phyloP scores from a whole-genome alignment of 164 flowering plant genomes.

The Santalum album region DNA sequence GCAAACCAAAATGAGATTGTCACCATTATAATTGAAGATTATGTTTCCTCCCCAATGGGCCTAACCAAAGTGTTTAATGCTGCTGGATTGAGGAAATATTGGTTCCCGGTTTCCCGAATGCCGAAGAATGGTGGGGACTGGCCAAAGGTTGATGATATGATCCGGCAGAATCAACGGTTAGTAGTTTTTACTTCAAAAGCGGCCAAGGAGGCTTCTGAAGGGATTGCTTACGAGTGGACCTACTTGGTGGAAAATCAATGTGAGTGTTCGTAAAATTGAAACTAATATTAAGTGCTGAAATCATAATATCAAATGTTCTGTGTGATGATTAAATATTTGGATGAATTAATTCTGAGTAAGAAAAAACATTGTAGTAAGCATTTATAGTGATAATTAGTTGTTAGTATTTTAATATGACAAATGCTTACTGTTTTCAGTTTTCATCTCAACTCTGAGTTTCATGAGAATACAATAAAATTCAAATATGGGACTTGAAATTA shows the following conservation, averaged over 20 bases:
- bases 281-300: no score
- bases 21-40: conserved; percentile 75
- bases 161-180: conserved; percentile 59
- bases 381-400: no score
- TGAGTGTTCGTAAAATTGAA: conserved; percentile 22
- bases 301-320: no score
- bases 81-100: conserved; percentile 70
- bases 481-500: background rate
- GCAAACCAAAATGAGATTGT: conserved; percentile 60
- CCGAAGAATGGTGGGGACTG: conserved; percentile 77
- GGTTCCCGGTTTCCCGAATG: conserved; percentile 87
- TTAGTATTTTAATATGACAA: no score
- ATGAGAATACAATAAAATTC: no score
- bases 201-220: conserved; percentile 83
- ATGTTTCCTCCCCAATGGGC: conserved; percentile 68
- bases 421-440: no score
- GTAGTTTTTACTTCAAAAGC: conserved; percentile 82
- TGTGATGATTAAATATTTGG: no score
- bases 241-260: conserved; percentile 92
- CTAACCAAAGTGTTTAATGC: conserved; percentile 65
- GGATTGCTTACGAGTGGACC: conserved; percentile 81
- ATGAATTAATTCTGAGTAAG: no score
- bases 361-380: no score
- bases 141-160: conserved; percentile 87
- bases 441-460: no score